A percentile compares a stretch with the other conserved stretches of the same genome.
Evolutionary conservation across 108 stramenopile genomes (phyloP).

Genomic region (Skeletonema marinoi): DNA sequence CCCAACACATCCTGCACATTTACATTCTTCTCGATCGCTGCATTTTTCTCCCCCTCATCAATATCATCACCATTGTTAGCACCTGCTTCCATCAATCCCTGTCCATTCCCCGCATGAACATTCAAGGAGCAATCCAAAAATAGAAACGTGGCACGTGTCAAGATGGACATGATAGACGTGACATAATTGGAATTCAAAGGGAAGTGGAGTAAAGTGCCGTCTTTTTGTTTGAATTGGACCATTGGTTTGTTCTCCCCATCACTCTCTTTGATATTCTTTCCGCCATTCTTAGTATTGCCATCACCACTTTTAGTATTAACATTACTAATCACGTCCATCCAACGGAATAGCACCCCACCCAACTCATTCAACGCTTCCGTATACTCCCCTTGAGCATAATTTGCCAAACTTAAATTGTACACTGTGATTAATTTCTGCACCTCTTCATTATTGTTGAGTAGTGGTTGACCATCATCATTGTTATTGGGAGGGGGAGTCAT

Average conservation of each 20-base stretch:
- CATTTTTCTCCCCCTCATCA: too few species aligned
- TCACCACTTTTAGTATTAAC: neutral
- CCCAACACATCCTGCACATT: constrained; percentile 17
- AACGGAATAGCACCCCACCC: neutral
- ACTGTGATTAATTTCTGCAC: constrained; percentile 4
- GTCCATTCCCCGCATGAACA: constrained; percentile 25
- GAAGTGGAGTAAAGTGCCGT: neutral
- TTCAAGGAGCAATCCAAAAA: constrained; percentile 31
- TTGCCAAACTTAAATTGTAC: constrained; percentile 19
- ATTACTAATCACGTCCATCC: neutral
- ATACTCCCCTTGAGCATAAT: constrained; percentile 8
- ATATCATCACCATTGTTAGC: too few species aligned
- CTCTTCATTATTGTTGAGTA: neutral
- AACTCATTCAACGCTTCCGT: neutral
- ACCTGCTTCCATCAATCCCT: neutral
- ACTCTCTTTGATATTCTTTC: neutral
- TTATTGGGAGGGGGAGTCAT: neutral
- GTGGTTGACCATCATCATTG: neutral
- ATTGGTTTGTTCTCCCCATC: neutral
- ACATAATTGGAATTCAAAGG: neutral
- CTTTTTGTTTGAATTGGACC: too few species aligned
- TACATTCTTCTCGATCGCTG: neutral
- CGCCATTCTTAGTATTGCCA: neutral
- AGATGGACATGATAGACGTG: neutral
- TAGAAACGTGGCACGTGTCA: constrained; percentile 27